Evolutionary conservation across 2,329 filamentous ascomycete species (phyloP).

Genomic region (Metarhizium brunneum): DNA sequence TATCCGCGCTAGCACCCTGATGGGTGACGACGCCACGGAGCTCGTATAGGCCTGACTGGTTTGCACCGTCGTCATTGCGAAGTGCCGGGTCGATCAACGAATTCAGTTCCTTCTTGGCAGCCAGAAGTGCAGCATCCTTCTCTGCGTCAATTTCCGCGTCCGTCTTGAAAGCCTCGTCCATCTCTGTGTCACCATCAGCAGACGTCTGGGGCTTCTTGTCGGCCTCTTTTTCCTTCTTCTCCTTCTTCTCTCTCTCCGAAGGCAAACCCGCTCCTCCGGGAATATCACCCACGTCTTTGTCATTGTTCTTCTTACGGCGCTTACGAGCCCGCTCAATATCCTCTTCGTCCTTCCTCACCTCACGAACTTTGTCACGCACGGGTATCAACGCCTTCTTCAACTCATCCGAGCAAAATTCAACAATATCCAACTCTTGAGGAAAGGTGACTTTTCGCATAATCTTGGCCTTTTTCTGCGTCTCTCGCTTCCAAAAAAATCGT

Average conservation of each 20-base stretch:
- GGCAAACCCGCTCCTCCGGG: conserved; percentile 36
- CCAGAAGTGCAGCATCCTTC: conserved; percentile 61
- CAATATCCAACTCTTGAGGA: conserved; percentile 81
- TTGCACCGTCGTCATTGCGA: conserved; percentile 68
- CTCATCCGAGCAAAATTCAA: conserved; percentile 93
- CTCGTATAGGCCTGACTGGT: conserved; percentile 93
- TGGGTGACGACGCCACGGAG: conserved; percentile 90
- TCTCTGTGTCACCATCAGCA: conserved; percentile 59
- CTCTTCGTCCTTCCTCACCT: conserved; percentile 89
- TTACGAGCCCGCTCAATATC: conserved; percentile 89
- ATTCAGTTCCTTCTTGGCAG: conserved; percentile 81
- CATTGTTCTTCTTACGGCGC: conserved; percentile 64
- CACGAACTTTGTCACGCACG: conserved; percentile 91
- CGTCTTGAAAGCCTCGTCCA: conserved; percentile 78
- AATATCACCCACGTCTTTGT: conserved; percentile 36
- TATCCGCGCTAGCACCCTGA: conserved; percentile 92
- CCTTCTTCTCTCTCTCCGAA: conserved; percentile 42
- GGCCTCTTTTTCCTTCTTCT: conserved; percentile 39
- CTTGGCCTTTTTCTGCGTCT: conserved; percentile 96
- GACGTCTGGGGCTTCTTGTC: conserved; percentile 27
- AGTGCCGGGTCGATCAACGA: conserved; percentile 67
- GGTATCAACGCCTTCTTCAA: conserved; percentile 75
- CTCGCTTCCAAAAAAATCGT: conserved; percentile 94
- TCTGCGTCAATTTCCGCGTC: conserved; percentile 90
- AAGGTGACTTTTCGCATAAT: conserved; percentile 99